phyloP scores from a whole-genome alignment of 768 basidiomycete genomes.

The Russula compacta region DNA sequence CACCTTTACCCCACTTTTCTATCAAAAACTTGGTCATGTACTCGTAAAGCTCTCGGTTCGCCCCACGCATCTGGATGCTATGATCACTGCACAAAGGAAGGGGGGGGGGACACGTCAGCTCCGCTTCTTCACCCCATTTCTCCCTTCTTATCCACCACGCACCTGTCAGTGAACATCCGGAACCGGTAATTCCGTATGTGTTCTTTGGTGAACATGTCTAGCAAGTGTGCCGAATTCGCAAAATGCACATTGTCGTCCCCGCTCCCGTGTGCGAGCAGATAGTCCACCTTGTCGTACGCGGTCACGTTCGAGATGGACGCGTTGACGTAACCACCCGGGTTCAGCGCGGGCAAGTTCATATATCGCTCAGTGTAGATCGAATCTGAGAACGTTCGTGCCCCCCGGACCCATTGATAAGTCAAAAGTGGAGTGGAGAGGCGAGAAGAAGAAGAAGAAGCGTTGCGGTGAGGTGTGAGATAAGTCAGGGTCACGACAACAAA shows the following conservation, averaged over 20 bases:
- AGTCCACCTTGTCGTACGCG: conserved; percentile 75
- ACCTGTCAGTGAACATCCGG: conserved; percentile 97
- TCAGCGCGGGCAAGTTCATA: conserved; percentile 76
- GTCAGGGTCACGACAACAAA: background rate
- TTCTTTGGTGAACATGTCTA: conserved; percentile 85
- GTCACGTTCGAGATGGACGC: conserved; percentile 84
- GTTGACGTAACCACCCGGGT: conserved; percentile 82
- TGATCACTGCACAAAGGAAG: conserved; percentile 57
- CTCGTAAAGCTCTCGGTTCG: conserved; percentile 77
- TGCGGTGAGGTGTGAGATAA: too few species aligned
- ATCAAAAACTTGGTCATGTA: conserved; percentile 76
- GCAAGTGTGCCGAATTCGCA: conserved; percentile 79
- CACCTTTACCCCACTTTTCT: conserved; percentile 91
- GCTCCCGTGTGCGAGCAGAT: conserved; percentile 82
- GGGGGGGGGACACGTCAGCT: background rate
- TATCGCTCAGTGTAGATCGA: conserved; percentile 97
- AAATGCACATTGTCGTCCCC: conserved; percentile 98
- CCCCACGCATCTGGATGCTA: conserved; percentile 60
- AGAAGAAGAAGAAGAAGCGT: background rate
- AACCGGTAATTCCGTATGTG: conserved; percentile 72
- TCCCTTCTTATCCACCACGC: background rate
- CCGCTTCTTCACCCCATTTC: background rate
- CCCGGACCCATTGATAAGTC: background rate
- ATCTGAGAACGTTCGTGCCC: conserved; percentile 38
- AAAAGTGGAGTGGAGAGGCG: background rate